Evolutionary conservation across 495 filamentous ascomycete genomes (phyloP).

Genomic region (Glonium stellatum): DNA sequence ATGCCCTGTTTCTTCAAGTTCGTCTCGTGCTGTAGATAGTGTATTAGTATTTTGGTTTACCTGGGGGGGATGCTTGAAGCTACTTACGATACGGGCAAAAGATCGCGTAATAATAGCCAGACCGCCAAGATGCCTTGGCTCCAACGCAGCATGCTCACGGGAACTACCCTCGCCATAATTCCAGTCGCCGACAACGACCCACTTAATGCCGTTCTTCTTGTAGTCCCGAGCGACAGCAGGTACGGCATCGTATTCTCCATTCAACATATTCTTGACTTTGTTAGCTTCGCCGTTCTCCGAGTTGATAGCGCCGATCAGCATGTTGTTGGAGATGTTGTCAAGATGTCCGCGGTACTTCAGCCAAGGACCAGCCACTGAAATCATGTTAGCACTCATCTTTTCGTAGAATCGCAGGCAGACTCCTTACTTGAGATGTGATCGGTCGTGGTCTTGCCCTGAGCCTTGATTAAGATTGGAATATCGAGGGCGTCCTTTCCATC

Average conservation of each 20-base stretch:
- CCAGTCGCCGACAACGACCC: slow-evolving; percentile 99
- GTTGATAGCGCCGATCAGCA: slow-evolving; percentile 98
- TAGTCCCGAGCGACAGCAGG: slow-evolving; percentile 95
- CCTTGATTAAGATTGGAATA: slow-evolving; percentile 95
- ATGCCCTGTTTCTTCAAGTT: slow-evolving; percentile 99
- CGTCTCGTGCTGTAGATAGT: slow-evolving; percentile 69
- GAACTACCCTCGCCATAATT: slow-evolving; percentile 98
- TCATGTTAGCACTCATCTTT: neutral
- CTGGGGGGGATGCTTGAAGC: neutral
- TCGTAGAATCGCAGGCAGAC: neutral
- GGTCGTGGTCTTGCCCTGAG: slow-evolving; percentile 96
- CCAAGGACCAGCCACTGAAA: slow-evolving; percentile 84
- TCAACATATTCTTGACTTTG: slow-evolving; percentile 91
- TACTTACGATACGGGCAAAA: slow-evolving; percentile 84
- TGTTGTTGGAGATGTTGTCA: slow-evolving; percentile 99
- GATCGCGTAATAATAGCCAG: slow-evolving; percentile 92
- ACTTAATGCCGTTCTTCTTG: slow-evolving; percentile 90
- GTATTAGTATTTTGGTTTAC: slow-evolving; percentile 7
- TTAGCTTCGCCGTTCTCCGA: slow-evolving; percentile 93
- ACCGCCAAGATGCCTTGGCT: slow-evolving; percentile 95
- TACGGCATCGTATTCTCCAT: slow-evolving; percentile 75
- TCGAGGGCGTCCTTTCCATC: slow-evolving; percentile 86
- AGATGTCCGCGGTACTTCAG: slow-evolving; percentile 99
- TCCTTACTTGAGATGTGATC: slow-evolving; percentile 86
- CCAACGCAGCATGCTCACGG: slow-evolving; percentile 95